Evolutionary conservation across 257 asterid species (phyloP).

Genomic region (Gentiana straminea): DNA sequence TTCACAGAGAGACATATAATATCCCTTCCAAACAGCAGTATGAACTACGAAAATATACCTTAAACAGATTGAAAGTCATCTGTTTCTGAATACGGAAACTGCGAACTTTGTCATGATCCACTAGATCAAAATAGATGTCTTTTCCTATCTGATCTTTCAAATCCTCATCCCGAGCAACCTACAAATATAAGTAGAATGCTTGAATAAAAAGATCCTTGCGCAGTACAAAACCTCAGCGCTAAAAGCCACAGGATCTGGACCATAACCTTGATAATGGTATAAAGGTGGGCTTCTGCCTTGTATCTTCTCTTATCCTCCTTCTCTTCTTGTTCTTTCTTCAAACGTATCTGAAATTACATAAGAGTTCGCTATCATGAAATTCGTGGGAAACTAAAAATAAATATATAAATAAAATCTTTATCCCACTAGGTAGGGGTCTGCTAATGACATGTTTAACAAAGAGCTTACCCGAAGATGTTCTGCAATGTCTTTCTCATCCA

Average conservation of each 20-base stretch:
- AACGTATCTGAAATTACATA: slow-evolving; percentile 48
- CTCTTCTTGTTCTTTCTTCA: slow-evolving; percentile 93
- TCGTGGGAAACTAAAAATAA: not conserved
- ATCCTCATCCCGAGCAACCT: slow-evolving; percentile 99
- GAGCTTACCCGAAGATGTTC: slow-evolving; percentile 84
- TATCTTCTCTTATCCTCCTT: slow-evolving; percentile 90
- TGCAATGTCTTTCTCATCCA: slow-evolving; percentile 95
- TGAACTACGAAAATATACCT: slow-evolving; percentile 59
- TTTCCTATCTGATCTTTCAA: slow-evolving; percentile 86
- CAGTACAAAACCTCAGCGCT: too few species aligned
- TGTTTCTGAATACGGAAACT: slow-evolving; percentile 91
- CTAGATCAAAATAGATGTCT: slow-evolving; percentile 85
- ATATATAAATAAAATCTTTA: too few species aligned
- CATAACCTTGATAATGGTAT: slow-evolving; percentile 81
- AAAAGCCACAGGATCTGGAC: not conserved
- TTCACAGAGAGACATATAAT: too few species aligned
- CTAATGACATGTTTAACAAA: not conserved
- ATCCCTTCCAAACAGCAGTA: not conserved
- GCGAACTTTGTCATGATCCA: slow-evolving; percentile 92
- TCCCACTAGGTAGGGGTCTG: too few species aligned
- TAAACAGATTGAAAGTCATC: slow-evolving; percentile 64
- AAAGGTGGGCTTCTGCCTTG: slow-evolving; percentile 92
- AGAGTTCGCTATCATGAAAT: not conserved
- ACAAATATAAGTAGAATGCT: slow-evolving; percentile 8
- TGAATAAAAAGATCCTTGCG: not conserved